A percentile compares a stretch with the other conserved stretches of the same genome.
Conservation (phyloP, 1,284 basidiomycete genomes). For the Heterobasidion parviporum region DNA sequence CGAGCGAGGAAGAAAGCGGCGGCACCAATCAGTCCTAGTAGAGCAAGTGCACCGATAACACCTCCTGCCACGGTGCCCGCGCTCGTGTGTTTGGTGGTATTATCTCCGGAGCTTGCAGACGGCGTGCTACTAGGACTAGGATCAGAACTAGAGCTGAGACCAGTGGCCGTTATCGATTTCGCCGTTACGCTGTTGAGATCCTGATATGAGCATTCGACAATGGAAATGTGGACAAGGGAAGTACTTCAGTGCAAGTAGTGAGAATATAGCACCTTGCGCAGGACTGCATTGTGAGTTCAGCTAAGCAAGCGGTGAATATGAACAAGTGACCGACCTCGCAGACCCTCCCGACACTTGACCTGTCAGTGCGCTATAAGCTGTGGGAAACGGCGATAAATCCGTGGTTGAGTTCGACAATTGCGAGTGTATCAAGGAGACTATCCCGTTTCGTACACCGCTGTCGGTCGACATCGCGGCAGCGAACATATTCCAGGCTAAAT, state of each 20-base stretch:
- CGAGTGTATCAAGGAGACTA: conserved; percentile 8
- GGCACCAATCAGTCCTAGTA: not conserved
- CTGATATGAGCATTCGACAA: not conserved
- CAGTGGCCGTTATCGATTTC: not conserved
- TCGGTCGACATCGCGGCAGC: conserved; percentile 6
- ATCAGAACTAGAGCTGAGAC: not conserved
- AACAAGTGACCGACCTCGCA: conserved; percentile 5
- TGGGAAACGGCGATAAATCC: conserved; percentile 2
- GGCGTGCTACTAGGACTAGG: not conserved
- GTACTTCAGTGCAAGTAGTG: conserved; percentile 11
- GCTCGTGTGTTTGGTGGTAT: not conserved
- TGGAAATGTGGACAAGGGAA: not conserved
- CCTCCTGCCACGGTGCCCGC: conserved; percentile 3
- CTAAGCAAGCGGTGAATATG: not conserved
- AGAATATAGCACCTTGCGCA: conserved; percentile 11
- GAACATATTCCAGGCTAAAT: conserved; percentile 11
- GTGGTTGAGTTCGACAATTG: not conserved
- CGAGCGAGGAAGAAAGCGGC: conserved; percentile 2
- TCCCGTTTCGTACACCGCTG: not conserved
- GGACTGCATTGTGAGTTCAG: conserved; percentile 1
- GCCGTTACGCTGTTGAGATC: not conserved
- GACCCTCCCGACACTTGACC: conserved; percentile 1
- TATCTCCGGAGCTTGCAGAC: not conserved
- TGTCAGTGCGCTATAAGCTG: not conserved
- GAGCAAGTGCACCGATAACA: conserved; percentile 1